Base-by-base conservation (phyloP, 192 early-diverging fungal genomes). In the Entomortierella parvispora region DNA sequence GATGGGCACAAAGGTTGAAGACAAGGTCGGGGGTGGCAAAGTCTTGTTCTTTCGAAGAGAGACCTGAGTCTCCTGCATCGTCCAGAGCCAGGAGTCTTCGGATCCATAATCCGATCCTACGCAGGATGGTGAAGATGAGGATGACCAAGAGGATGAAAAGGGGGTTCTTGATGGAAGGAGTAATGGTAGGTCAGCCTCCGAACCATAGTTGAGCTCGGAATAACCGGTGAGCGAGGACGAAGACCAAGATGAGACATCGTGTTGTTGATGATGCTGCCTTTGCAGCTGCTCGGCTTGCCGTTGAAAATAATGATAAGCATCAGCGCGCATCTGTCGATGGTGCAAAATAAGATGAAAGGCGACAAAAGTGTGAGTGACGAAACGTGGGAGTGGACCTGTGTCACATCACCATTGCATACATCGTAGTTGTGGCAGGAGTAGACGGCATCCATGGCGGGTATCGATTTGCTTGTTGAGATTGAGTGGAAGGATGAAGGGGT, bases 11-110 rank as follows among this genome's bases (percentile, higher is more conserved):
- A 72, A 53, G 10, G 58, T 65, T 8, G 70, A 62, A 8, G 70
- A 53, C 28, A 72, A 34, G 2, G 70, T 72, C 6, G 70, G 70
- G 1, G 70, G 70, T 4, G 70, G 70, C 15, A 72, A 28, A 15
- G n/a, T 34, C 56, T 72, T 72, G 28, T 65, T 65, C 49, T 71
- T 71, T 55, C 56, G 61, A 23, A 29, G 5, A 18, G 6, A 9
- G 7, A 12, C 12, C 37, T 9, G 37, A 40, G 37, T 9, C 12
- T 5, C 37, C 12, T 40, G 5, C 37, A 12, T 9, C 37, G 12
- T 40, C 37, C 37, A 40, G 5, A 12, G 12, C 37, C 37, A 40
- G n/a, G n/a, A n/a, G 37, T 40, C 37, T 40, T 40, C 37, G 37
- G 12, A 5, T 12, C 12, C 37, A 12, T 5, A 9, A 40, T 40